Percentiles rank a stretch among this genome's conserved stretches.
Conservation (phyloP, 495 filamentous ascomycete genomes). For the Saxispiralis lemnorum region DNA sequence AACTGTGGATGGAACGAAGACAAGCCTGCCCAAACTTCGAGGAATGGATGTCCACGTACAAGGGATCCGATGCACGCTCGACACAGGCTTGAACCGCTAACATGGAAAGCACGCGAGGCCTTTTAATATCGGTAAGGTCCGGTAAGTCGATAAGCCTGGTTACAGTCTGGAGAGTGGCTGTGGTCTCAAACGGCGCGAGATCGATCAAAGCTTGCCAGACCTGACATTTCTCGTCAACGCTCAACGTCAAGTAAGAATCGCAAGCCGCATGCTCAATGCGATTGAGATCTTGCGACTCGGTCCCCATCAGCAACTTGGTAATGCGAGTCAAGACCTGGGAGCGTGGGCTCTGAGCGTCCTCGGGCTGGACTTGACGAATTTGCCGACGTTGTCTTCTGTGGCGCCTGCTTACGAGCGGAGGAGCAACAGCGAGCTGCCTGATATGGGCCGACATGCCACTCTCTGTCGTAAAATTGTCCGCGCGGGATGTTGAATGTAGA, state of each 20-base stretch:
- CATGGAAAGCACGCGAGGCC: constrained; percentile 55
- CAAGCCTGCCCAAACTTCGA: constrained; percentile 63
- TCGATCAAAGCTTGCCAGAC: constrained; percentile 24
- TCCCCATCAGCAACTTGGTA: background rate
- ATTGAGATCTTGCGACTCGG: background rate
- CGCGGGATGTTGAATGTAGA: constrained; percentile 2
- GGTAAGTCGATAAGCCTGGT: constrained; percentile 36
- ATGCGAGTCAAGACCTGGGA: background rate
- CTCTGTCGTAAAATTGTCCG: constrained; percentile 10
- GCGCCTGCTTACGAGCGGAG: background rate
- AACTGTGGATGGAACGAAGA: constrained; percentile 60
- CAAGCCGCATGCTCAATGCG: background rate
- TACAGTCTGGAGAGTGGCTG: constrained; percentile 33
- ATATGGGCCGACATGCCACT: background rate
- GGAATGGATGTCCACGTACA: constrained; percentile 44
- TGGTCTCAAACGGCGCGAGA: background rate
- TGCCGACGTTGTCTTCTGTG: constrained; percentile 5
- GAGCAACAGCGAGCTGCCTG: constrained; percentile 1
- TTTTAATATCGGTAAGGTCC: constrained; percentile 39
- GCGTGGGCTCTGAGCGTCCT: background rate
- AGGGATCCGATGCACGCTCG: constrained; percentile 38
- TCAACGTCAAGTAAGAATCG: background rate
- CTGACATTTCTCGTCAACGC: constrained; percentile 7
- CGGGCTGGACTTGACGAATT: background rate
- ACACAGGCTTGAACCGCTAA: constrained; percentile 48